phyloP scores from a whole-genome alignment of 805 yeast species.

The Cephaloascus fragrans region DNA sequence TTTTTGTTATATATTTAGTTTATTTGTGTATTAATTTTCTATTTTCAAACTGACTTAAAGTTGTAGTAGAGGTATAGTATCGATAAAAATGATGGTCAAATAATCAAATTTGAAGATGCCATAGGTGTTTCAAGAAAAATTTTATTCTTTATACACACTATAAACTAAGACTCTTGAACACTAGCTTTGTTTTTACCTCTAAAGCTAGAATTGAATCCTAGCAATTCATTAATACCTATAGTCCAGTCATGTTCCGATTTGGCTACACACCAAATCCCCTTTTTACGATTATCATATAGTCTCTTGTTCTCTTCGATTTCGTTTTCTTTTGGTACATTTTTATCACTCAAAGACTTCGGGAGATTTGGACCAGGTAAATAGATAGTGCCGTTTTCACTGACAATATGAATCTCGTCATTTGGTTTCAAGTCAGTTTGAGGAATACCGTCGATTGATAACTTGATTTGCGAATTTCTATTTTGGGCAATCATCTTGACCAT shows the following conservation, averaged over 20 bases:
- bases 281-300: constrained; percentile 14
- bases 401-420: constrained; percentile 74
- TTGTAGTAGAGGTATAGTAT: too few species aligned
- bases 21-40: too few species aligned
- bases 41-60: too few species aligned
- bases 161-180: too few species aligned
- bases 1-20: too few species aligned
- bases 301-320: constrained; percentile 2
- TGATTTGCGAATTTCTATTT: constrained; percentile 27
- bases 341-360: constrained; percentile 14
- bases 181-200: constrained; percentile 22
- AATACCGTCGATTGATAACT: constrained; percentile 77
- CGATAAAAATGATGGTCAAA: too few species aligned
- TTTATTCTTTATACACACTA: too few species aligned
- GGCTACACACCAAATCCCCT: constrained; percentile 85
- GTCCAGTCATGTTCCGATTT: constrained; percentile 86
- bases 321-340: constrained; percentile 2
- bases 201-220: constrained; percentile 85
- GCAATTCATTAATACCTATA: constrained; percentile 71
- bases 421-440: constrained; percentile 57
- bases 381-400: constrained; percentile 56
- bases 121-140: too few species aligned
- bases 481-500: constrained; percentile 49
- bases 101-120: too few species aligned
- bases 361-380: constrained; percentile 39